Conservation (phyloP, 257 asterid species). For the Nemophila menziesii region DNA sequence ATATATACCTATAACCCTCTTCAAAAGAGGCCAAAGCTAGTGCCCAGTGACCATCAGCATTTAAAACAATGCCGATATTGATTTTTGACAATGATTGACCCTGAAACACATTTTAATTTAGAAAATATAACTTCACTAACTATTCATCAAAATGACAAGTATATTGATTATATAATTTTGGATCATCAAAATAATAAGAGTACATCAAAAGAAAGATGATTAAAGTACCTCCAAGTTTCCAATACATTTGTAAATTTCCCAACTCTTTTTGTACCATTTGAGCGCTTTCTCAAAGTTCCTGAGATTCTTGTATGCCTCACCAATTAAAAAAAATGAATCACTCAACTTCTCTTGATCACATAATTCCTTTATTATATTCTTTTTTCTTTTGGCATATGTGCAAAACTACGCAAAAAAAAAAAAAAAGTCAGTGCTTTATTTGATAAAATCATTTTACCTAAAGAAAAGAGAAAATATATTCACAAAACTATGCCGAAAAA, state of each 20-base stretch:
- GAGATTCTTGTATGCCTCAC: constrained; percentile 77
- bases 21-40: constrained; percentile 62
- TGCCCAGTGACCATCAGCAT: constrained; percentile 49
- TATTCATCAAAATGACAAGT: constrained; percentile 5
- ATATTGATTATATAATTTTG: too few species aligned
- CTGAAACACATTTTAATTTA: constrained; percentile 33
- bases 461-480: too few species aligned
- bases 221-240: constrained; percentile 75
- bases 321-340: constrained; percentile 67
- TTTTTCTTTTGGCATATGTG: too few species aligned
- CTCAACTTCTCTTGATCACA: constrained; percentile 74
- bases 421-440: too few species aligned
- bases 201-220: too few species aligned
- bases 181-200: too few species aligned
- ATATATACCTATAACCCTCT: constrained; percentile 66
- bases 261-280: too few species aligned
- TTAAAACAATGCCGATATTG: constrained; percentile 65
- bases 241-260: constrained; percentile 50
- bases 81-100: constrained; percentile 84
- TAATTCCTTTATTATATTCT: constrained; percentile 47
- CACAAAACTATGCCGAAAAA: too few species aligned
- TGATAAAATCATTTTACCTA: too few species aligned
- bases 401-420: constrained; percentile 38
- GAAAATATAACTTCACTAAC: constrained; percentile 7
- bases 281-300: constrained; percentile 58